Evolutionary conservation across 495 filamentous ascomycete genomes (phyloP), one percentile per base, ranked within the genome.

Genomic region (Aspergillus nidulans): DNA sequence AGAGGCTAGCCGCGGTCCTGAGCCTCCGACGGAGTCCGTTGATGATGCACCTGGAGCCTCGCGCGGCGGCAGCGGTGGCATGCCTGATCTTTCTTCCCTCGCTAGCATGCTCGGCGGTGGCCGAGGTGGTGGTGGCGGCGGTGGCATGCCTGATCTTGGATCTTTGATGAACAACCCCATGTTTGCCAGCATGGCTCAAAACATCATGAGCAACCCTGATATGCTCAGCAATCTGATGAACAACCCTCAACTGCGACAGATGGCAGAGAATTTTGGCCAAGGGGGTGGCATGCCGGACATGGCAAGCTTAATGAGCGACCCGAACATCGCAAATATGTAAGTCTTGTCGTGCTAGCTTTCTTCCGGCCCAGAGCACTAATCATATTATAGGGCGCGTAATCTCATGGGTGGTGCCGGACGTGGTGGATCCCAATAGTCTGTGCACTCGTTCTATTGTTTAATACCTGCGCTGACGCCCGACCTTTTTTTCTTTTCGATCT

Each of bases 121-220:
- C 19, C 81, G 79, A 20, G 79, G 70, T 1, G 80, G 77, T 13
- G 82, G 84, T 16, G 88, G 91, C 36, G 89, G 82, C 18, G 89
- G 91, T 25, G 90, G 90, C 32, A 89, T 92, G 87, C 91, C 91
- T 4, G 92, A 97, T 71, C 66, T 98, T 32, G 69, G 80, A 53
- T 79, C 76, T 51, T 82, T 98, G 65, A 97, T 98, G 94, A 90
- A 72, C 72, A 97, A 98, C 77, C 94, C 94, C 39, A 97, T 97
- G 94, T 92, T 98, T 69, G 77, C 90, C 39, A 86, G 77, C 75
- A 96, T 97, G 90, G 94, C 94, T 21, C 90, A 96, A 78, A 96
- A 90, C 66, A 68, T 98, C 39, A 97, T 97, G 92, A 87, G 83
- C 69, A 97, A 98, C 71, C 94, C 94, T 12, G 86, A 95, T 6